Conservation (phyloP, 1,284 basidiomycete species). For the Tilletia walkeri region DNA sequence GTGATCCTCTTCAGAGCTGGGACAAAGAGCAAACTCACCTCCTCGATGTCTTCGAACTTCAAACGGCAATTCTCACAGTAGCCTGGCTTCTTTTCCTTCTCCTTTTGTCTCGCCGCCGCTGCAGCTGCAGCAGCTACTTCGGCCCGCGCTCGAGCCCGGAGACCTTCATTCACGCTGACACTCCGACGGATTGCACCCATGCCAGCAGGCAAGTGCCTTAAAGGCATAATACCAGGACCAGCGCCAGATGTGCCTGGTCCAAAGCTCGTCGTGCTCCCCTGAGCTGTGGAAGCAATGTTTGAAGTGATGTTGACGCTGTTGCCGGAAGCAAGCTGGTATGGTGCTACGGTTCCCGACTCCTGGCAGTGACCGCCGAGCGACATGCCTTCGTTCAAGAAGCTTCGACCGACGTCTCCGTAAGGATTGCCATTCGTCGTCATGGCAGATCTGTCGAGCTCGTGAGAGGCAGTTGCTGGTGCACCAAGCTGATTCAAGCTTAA, state of each 20-base stretch:
- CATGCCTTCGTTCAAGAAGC: no score
- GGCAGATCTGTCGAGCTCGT: no score
- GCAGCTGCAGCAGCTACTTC: constrained; percentile 2
- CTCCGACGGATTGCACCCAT: constrained; percentile 21
- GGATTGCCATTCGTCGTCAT: no score
- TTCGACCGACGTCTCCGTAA: no score
- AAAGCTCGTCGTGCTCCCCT: constrained; percentile 11
- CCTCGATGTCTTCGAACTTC: constrained; percentile 84
- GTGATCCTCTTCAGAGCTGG: neutral
- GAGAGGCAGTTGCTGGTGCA: no score
- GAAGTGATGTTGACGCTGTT: constrained; percentile 92
- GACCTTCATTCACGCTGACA: constrained; percentile 31
- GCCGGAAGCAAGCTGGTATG: constrained; percentile 50
- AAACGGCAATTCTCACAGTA: constrained; percentile 96
- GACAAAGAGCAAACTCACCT: constrained; percentile 62
- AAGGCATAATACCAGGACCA: neutral
- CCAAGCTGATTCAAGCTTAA: constrained; percentile 74
- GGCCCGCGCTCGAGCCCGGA: constrained; percentile 22
- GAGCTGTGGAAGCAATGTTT: constrained; percentile 71
- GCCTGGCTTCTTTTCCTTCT: constrained; percentile 72
- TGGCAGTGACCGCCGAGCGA: neutral
- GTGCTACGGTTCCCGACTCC: constrained; percentile 18
- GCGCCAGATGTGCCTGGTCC: constrained; percentile 7
- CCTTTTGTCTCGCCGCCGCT: neutral
- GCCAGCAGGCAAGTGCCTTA: neutral